Evolutionary conservation across 768 basidiomycete species (phyloP).

Genomic region (Leccinum rimulosum): DNA sequence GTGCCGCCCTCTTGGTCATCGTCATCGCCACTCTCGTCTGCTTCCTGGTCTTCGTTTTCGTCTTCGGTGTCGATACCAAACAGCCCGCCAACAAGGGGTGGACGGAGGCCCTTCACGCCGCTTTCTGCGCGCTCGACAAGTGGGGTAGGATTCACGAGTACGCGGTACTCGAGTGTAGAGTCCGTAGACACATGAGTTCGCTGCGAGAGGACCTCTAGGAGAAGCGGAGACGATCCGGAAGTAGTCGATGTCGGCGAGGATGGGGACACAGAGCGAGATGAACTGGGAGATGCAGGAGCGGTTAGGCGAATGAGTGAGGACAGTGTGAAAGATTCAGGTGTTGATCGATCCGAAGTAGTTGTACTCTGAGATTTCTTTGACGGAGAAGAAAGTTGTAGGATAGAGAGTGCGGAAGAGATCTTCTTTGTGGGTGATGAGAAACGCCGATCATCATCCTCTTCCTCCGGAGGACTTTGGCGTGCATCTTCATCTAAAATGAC

Average conservation of each 20-base stretch:
- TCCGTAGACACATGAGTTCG: slow-evolving; percentile 73
- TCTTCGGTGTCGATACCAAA: slow-evolving; percentile 45
- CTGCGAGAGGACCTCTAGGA: slow-evolving; percentile 63
- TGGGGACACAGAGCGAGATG: slow-evolving; percentile 4
- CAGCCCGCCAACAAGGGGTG: slow-evolving; percentile 37
- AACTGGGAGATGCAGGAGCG: background rate
- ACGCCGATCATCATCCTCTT: background rate
- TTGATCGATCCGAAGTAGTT: slow-evolving; percentile 2
- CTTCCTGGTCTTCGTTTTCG: slow-evolving; percentile 44
- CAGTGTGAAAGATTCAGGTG: slow-evolving; percentile 9
- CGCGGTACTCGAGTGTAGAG: slow-evolving; percentile 69
- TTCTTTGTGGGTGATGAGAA: slow-evolving; percentile 18
- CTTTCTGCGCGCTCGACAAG: slow-evolving; percentile 64
- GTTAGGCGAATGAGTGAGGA: slow-evolving; percentile 18
- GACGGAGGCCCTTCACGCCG: slow-evolving; percentile 63
- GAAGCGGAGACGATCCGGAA: slow-evolving; percentile 39
- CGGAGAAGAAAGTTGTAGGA: slow-evolving; percentile 18
- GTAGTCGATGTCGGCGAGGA: slow-evolving; percentile 22
- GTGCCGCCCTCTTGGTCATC: slow-evolving; percentile 14
- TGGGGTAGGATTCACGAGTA: slow-evolving; percentile 68
- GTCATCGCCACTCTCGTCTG: slow-evolving; percentile 44
- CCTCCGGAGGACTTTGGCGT: background rate
- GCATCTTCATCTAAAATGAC: slow-evolving; percentile 51
- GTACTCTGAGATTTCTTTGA: slow-evolving; percentile 8
- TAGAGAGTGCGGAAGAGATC: slow-evolving; percentile 11